These are phyloP conservation scores for Emmonsiellopsis sp. DNA, from an alignment of 2,329 filamentous ascomycete species.

Conservation along the genomic window DNA sequence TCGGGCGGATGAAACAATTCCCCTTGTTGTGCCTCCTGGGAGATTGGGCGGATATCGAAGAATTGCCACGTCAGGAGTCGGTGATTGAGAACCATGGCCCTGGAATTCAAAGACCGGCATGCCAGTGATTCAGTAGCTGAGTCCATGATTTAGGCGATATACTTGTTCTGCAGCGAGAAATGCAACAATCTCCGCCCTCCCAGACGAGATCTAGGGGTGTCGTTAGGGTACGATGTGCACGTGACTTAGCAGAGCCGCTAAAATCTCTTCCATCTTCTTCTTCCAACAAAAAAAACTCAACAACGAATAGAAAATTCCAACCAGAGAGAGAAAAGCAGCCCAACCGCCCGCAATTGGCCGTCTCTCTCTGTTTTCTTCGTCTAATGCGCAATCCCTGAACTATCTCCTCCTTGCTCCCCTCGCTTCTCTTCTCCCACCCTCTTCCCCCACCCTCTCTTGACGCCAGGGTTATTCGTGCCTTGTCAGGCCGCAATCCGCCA, in stretches of 20 bases:
- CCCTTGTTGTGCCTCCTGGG: too few species aligned
- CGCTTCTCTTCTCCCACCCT: neutral
- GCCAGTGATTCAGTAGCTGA: too few species aligned
- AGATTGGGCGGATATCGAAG: too few species aligned
- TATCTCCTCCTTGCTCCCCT: neutral
- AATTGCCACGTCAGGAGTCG: too few species aligned
- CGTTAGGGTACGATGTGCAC: neutral
- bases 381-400: neutral
- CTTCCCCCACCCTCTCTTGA: conserved; percentile 14
- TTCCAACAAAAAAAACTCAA: neutral
- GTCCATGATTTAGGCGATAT: too few species aligned
- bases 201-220: neutral
- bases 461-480: conserved; percentile 32
- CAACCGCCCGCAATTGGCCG: neutral
- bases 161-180: too few species aligned
- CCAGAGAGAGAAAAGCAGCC: neutral
- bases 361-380: neutral
- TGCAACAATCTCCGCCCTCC: too few species aligned
- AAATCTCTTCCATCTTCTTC: neutral
- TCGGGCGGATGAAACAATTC: too few species aligned
- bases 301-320: neutral
- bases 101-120: too few species aligned
- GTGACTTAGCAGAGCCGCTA: neutral
- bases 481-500: conserved; percentile 2
- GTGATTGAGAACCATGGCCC: too few species aligned